Evolutionary conservation across 768 basidiomycete species (phyloP).

Genomic region (Trametes coccinea): DNA sequence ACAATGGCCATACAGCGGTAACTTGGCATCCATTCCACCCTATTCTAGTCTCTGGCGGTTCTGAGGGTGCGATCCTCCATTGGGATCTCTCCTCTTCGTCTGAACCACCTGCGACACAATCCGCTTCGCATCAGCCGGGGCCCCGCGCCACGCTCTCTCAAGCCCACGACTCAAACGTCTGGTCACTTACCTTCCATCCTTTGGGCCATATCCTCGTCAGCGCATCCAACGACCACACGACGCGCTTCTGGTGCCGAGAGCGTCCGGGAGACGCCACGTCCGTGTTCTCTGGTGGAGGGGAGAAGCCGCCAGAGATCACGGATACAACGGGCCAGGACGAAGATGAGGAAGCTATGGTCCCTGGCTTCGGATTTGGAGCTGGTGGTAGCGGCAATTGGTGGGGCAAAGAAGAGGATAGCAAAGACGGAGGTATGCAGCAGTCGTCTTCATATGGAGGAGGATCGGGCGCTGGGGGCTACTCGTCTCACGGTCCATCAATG

Average conservation of each 20-base stretch:
- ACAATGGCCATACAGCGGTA: constrained; percentile 53
- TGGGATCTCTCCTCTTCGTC: constrained; percentile 79
- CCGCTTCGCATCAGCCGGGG: constrained; percentile 35
- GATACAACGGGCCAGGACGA: constrained; percentile 50
- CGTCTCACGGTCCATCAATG: constrained; percentile 1
- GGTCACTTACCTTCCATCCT: constrained; percentile 94
- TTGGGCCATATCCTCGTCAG: constrained; percentile 92
- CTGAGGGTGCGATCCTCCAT: constrained; percentile 91
- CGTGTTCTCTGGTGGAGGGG: constrained; percentile 78
- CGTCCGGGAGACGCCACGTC: constrained; percentile 80
- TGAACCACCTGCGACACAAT: constrained; percentile 43
- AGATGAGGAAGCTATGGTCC: constrained; percentile 75
- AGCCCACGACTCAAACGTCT: constrained; percentile 98
- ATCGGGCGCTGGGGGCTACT: constrained; percentile 17
- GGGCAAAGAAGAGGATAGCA: constrained; percentile 48
- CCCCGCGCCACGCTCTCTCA: constrained; percentile 88
- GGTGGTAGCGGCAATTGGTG: constrained; percentile 39
- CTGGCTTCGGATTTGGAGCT: constrained; percentile 58
- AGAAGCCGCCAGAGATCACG: constrained; percentile 74
- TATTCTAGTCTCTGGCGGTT: constrained; percentile 89
- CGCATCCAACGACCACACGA: constrained; percentile 98
- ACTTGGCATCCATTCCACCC: constrained; percentile 97
- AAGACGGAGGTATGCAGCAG: constrained; percentile 6
- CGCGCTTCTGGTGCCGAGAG: constrained; percentile 97
- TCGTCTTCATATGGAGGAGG: constrained; percentile 28